phyloP scores from a whole-genome alignment of 352 stramenopile species.

The Phytophthora tubulina region DNA sequence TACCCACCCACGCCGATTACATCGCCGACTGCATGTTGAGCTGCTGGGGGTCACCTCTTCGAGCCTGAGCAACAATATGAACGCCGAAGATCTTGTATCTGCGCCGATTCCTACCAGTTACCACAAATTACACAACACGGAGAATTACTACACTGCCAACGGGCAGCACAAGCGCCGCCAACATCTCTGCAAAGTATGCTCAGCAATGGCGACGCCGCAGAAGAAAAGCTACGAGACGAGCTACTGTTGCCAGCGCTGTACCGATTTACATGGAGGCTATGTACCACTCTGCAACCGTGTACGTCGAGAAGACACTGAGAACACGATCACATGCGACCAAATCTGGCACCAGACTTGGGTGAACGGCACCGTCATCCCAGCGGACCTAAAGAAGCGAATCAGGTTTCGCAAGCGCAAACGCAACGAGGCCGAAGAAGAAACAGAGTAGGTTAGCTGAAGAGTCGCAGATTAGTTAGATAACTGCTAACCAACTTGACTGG shows the following conservation, averaged over 20 bases:
- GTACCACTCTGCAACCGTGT: slow-evolving; percentile 13
- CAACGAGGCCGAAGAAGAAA: neutral
- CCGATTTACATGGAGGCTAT: neutral
- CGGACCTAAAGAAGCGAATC: slow-evolving; percentile 4
- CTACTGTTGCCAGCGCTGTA: slow-evolving; percentile 13
- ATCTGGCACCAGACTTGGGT: slow-evolving; percentile 15
- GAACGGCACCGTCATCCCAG: neutral
- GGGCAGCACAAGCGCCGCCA: slow-evolving; percentile 1
- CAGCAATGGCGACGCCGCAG: slow-evolving; percentile 1
- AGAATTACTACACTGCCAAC: neutral
- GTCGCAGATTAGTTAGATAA: too few relatives aligned
- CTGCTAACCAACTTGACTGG: too few relatives aligned
- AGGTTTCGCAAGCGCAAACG: slow-evolving; percentile 10
- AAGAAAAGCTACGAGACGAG: slow-evolving; percentile 11
- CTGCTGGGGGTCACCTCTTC: neutral
- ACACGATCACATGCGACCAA: slow-evolving; percentile 14
- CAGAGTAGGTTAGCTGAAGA: neutral
- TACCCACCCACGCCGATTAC: slow-evolving; percentile 10
- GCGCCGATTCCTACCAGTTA: neutral
- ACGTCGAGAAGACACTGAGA: neutral
- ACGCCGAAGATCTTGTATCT: neutral
- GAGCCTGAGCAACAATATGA: slow-evolving; percentile 5
- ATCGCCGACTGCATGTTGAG: slow-evolving; percentile 12
- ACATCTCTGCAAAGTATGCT: slow-evolving; percentile 26
- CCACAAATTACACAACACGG: slow-evolving; percentile 2